These are phyloP conservation scores for Solanum etuberosum DNA, from an alignment of 257 asterid genomes.

Conservation along the genomic window DNA sequence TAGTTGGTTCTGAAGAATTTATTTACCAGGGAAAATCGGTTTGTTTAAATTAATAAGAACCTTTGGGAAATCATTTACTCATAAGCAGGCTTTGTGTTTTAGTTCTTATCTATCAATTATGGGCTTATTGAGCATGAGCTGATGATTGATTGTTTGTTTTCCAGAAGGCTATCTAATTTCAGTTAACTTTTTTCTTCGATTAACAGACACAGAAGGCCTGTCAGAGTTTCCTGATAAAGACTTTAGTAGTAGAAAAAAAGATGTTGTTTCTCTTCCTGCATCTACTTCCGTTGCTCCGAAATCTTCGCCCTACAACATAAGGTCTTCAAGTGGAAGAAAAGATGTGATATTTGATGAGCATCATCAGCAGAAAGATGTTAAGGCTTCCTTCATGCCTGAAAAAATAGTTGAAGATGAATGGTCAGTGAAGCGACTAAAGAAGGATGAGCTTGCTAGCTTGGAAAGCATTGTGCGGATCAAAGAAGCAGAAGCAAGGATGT, in stretches of 20 bases:
- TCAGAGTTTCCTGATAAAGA: constrained; percentile 38
- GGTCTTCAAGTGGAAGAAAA: constrained; percentile 1
- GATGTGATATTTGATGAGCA: constrained; percentile 20
- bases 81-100: neutral
- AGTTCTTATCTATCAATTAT: neutral
- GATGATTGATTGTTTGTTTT: neutral
- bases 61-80: neutral
- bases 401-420: constrained; percentile 76
- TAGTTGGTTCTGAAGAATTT: neutral
- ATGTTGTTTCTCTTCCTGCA: constrained; percentile 26
- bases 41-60: neutral
- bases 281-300: constrained; percentile 30
- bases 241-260: constrained; percentile 7
- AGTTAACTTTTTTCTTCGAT: neutral
- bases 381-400: constrained; percentile 17
- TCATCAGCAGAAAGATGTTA: constrained; percentile 21
- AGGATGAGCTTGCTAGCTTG: constrained; percentile 61
- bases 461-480: constrained; percentile 69
- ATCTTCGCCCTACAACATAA: constrained; percentile 35
- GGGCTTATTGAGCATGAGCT: neutral
- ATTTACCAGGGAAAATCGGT: neutral
- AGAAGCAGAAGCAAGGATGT: constrained; percentile 90
- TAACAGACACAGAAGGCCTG: constrained; percentile 29
- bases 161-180: neutral
- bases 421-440: constrained; percentile 75